Conservation (phyloP, 2,329 filamentous ascomycete species). For the Drechslera avenae region DNA sequence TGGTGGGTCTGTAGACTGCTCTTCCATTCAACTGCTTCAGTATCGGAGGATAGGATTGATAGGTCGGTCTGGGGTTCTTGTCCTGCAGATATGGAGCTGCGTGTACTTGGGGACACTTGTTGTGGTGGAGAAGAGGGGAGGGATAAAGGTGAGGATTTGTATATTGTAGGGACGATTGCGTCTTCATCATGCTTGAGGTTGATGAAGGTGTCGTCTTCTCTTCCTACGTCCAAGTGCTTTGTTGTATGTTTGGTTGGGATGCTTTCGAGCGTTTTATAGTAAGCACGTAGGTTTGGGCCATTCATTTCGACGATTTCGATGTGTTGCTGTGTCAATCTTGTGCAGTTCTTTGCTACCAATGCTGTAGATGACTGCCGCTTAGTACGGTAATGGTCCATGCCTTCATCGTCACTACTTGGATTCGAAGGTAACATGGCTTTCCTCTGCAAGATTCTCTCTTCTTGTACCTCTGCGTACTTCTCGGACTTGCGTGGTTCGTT, state of each 20-base stretch:
- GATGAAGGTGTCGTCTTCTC: too few species aligned
- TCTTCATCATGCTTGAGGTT: too few species aligned
- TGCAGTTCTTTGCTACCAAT: too few species aligned
- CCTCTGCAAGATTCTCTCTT: not conserved
- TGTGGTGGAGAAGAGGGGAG: conserved; percentile 34
- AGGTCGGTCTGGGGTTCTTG: conserved; percentile 22
- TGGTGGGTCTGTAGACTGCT: conserved; percentile 48
- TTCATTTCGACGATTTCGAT: too few species aligned
- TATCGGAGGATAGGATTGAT: conserved; percentile 25
- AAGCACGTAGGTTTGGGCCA: too few species aligned
- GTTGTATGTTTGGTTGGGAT: conserved; percentile 8
- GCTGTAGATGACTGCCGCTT: not conserved
- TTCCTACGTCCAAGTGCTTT: too few species aligned
- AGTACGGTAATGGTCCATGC: not conserved
- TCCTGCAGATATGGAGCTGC: conserved; percentile 36
- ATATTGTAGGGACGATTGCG: too few species aligned
- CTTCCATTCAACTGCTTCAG: conserved; percentile 48
- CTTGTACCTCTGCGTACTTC: not conserved
- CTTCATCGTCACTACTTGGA: not conserved
- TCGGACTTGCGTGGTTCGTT: not conserved
- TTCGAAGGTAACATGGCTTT: not conserved
- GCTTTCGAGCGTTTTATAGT: not conserved
- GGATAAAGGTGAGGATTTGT: too few species aligned
- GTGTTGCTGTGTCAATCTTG: too few species aligned
- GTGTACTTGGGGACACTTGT: conserved; percentile 28